Conservation (phyloP, 73 alveolate species). For the Tetrahymena elliotti region DNA sequence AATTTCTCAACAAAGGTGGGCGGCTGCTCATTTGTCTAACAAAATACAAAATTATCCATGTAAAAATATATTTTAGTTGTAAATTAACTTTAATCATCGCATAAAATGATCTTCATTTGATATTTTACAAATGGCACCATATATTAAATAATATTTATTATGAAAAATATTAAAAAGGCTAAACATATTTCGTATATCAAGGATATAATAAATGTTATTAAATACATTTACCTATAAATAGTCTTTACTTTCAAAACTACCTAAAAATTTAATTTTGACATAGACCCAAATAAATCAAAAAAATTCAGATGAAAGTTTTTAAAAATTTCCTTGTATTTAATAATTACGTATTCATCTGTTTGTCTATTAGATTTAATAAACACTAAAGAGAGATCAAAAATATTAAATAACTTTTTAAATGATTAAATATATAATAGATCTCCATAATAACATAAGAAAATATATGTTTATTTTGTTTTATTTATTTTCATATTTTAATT, state of each 20-base stretch:
- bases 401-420: too few relatives aligned
- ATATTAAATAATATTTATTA: too few relatives aligned
- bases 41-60: too few relatives aligned
- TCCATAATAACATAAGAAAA: background rate
- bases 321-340: too few relatives aligned
- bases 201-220: background rate
- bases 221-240: too few relatives aligned
- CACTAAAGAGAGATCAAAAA: background rate
- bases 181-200: background rate
- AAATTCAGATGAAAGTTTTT: background rate
- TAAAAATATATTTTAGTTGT: background rate
- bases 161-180: background rate
- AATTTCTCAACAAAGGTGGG: background rate
- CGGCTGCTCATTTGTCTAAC: background rate
- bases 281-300: background rate
- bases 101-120: too few relatives aligned
- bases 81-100: too few relatives aligned
- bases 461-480: too few relatives aligned
- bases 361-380: background rate
- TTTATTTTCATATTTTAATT: too few relatives aligned
- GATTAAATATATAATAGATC: too few relatives aligned
- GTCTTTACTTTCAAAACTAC: background rate
- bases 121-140: too few relatives aligned
- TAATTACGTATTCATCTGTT: background rate
- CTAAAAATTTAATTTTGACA: background rate